These are phyloP conservation scores for Lojkania enalia DNA, from an alignment of 2,329 filamentous ascomycete genomes.

Conservation along the genomic window DNA sequence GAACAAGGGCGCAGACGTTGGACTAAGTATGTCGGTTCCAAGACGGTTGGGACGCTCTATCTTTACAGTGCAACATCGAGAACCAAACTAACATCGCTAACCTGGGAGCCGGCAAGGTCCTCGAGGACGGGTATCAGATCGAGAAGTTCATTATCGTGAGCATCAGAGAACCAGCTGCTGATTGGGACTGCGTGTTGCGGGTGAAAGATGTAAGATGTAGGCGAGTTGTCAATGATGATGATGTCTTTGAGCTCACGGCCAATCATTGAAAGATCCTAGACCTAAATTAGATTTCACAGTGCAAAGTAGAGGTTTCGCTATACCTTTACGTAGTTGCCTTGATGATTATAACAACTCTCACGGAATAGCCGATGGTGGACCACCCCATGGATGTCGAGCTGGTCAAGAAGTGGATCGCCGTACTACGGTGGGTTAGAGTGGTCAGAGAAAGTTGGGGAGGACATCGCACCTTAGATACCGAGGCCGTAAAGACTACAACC, in stretches of 20 bases:
- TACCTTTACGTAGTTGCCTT: constrained; percentile 96
- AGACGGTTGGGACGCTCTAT: constrained; percentile 11
- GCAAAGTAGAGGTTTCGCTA: constrained; percentile 12
- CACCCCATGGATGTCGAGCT: constrained; percentile 95
- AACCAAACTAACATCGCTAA: constrained; percentile 95
- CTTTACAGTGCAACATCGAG: constrained; percentile 79
- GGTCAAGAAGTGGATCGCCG: constrained; percentile 91
- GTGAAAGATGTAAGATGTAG: constrained; percentile 99
- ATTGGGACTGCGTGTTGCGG: constrained; percentile 98
- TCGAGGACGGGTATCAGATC: constrained; percentile 98
- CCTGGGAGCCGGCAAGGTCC: constrained; percentile 85
- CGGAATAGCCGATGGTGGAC: constrained; percentile 95
- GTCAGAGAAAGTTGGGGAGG: not conserved
- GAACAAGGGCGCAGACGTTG: constrained; percentile 3
- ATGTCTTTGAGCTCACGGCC: constrained; percentile 94
- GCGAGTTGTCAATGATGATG: constrained; percentile 99
- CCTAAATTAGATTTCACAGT: constrained; percentile 11
- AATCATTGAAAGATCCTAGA: constrained; percentile 86
- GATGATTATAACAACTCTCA: constrained; percentile 98
- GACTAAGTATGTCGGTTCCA: constrained; percentile 5
- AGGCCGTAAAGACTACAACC: constrained; percentile 97
- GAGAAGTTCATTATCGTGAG: constrained; percentile 96
- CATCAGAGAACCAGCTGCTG: constrained; percentile 99
- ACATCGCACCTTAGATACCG: constrained; percentile 81
- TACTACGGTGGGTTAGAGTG: constrained; percentile 62